Evolutionary conservation across 352 stramenopile genomes (phyloP), one percentile per base, ranked within the genome.

Genomic region (Pythium phragmiticola): DNA sequence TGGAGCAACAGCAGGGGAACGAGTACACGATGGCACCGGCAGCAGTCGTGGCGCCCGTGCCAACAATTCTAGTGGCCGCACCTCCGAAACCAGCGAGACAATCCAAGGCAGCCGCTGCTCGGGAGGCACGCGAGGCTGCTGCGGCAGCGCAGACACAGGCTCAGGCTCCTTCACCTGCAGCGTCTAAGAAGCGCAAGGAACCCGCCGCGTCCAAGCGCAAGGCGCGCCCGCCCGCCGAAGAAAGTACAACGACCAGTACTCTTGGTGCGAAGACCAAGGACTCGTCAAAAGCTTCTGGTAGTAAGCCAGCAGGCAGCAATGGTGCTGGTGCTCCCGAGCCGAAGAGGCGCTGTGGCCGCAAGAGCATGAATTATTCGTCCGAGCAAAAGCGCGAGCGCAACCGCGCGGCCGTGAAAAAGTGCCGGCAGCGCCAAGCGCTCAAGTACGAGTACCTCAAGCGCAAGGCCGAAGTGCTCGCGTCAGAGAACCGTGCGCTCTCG

Each of bases 281-380:
- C 7, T 13, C 13, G 7, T 47, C 57, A 17, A 60, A 60, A 21
- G 21, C 21, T 21, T 21, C 21, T 21, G 21, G 21, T 21, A 21
- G 21, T 1, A 21, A 21, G 21, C 21, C 21, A 21, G 21, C 21
- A 50, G 37, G 16, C 34, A 34, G n/a, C 13, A 30, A 6, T 2
- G 46, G 8, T 30, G 48, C n/a, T 14, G n/a, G 9, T 13, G 16
- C 19, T 17, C 53, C 53, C n/a, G 69, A 77, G 12, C 67, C 72
- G n/a, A 92, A 92, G 63, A 78, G 82, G 13, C 82, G 82, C 2
- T 93, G 84, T 48, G 84, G 84, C 37, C 80, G 84, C 47, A 93
- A 93, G 72, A 90, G 78, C 58, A 93, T 93, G 84, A 93, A 93
- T 72, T 93, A 91, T 53, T 90, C 82, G 33, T 90, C 80, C 0